phyloP scores from a whole-genome alignment of 2,329 filamentous ascomycete species.

The Talaromyces sp. region DNA sequence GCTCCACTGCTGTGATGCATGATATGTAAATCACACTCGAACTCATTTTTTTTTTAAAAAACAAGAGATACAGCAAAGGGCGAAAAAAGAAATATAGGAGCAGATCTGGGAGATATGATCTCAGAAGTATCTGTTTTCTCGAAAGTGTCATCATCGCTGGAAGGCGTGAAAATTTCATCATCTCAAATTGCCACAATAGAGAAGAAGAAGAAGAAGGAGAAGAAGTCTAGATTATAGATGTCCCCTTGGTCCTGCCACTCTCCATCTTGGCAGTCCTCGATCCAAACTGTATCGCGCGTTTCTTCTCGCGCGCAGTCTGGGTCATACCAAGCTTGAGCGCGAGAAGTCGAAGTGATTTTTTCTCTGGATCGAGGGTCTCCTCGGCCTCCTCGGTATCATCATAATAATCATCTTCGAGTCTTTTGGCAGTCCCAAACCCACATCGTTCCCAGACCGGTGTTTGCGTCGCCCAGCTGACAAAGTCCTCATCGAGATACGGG shows the following conservation, averaged over 20 bases:
- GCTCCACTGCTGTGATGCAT: slow-evolving; percentile 10
- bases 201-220: background rate
- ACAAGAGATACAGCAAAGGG: background rate
- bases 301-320: slow-evolving; percentile 77
- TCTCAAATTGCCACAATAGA: background rate
- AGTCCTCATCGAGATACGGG: slow-evolving; percentile 81
- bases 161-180: background rate
- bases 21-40: background rate
- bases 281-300: slow-evolving; percentile 84
- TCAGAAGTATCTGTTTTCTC: slow-evolving; percentile 41
- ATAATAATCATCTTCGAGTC: slow-evolving; percentile 13
- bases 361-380: slow-evolving; percentile 64
- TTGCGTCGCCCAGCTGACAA: slow-evolving; percentile 75
- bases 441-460: slow-evolving; percentile 80
- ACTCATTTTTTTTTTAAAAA: background rate
- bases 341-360: slow-evolving; percentile 73
- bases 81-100: background rate
- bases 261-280: slow-evolving; percentile 81
- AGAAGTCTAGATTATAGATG: slow-evolving; percentile 36
- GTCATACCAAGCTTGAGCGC: slow-evolving; percentile 70
- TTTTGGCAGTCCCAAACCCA: slow-evolving; percentile 61
- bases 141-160: slow-evolving; percentile 37
- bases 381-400: slow-evolving; percentile 11
- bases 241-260: slow-evolving; percentile 60
- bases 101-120: slow-evolving; percentile 14